Base-by-base conservation (phyloP, 1,139 yeast genomes). In the Geotrichum histeridarum region DNA sequence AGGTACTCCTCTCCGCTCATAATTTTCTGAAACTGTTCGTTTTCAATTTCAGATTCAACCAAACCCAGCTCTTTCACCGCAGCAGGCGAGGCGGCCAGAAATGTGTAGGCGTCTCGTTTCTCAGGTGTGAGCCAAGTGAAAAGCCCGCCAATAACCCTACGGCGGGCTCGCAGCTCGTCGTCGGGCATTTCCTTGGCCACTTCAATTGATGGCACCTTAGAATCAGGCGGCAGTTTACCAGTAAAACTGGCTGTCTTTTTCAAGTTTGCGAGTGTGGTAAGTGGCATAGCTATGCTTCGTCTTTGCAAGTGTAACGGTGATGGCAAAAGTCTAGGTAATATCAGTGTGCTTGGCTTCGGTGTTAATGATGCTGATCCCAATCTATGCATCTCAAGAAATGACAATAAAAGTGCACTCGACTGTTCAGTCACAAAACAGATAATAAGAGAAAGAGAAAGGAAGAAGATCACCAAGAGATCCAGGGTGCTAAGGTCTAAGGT, bases 121-220 rank as follows among this genome's bases (percentile, higher is more conserved):
- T 60, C 64, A 1, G 68, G 64, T 9, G 77, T 73, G 44, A 94
- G 71, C 58, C 70, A 68, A 1, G 59, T 49, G 47, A 39, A 56
- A 7, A 56, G 50, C 83, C 86, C 0, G 96, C 96, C 2, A 93
- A 81, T 64, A 77, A 93, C 37, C 83, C 83, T 2, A 96, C 98
- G 75, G 1, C 95, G 93, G 9, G 69, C 68, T 53, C 82, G 76
- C 50, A 80, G 70, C 30, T 70, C 57, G 33, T 67, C 69, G n/a
- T 67, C 65, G 2, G 63, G 63, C 0, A 75, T 75, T 14, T 68
- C 67, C 14, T 76, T 65, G 1, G 93, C 86, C 1, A 70, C 74
- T 9, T 75, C 75, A 5, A 75, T 70, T 0, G 80, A 69, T 0
- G 85, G 82, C 35, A 85, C 75, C 39, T 74, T 70, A 7, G 78